These are phyloP conservation scores for Microcos paniculata DNA, from an alignment of 345 rosid species.

Conservation along the genomic window DNA sequence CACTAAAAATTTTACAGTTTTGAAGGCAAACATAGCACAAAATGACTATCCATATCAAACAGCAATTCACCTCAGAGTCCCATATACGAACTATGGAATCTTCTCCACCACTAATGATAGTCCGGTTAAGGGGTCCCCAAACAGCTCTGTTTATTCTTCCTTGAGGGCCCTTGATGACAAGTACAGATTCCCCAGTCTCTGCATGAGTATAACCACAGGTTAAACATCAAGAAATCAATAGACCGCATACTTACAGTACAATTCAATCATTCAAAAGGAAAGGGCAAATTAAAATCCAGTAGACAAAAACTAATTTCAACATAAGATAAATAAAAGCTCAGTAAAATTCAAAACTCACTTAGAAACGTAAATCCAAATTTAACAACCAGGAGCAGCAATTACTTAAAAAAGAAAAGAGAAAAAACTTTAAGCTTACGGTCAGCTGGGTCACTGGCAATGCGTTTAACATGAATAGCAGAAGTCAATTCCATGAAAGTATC, in stretches of 20 bases:
- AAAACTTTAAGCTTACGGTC: slow-evolving; percentile 55
- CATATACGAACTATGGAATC: slow-evolving; percentile 79
- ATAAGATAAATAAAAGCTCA: neutral
- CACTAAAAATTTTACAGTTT: neutral
- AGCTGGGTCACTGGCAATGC: slow-evolving; percentile 56
- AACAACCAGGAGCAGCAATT: neutral
- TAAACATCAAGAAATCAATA: neutral
- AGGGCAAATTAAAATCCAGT: too few species aligned
- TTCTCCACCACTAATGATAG: slow-evolving; percentile 88
- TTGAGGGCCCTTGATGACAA: slow-evolving; percentile 61
- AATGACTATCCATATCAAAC: neutral
- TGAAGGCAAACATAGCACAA: neutral
- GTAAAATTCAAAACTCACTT: neutral
- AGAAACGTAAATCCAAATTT: neutral
- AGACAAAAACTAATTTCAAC: neutral
- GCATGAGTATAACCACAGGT: slow-evolving; percentile 8
- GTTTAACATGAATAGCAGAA: slow-evolving; percentile 89
- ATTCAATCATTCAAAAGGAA: neutral
- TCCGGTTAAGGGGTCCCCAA: slow-evolving; percentile 88
- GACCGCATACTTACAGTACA: neutral
- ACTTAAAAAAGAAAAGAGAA: neutral
- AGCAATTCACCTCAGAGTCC: slow-evolving; percentile 76
- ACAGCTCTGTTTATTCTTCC: slow-evolving; percentile 91
- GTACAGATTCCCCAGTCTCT: slow-evolving; percentile 73
- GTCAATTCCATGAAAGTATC: slow-evolving; percentile 89